phyloP scores from a whole-genome alignment of 192 early-diverging fungal genomes.

The Geosiphon pyriformis region DNA sequence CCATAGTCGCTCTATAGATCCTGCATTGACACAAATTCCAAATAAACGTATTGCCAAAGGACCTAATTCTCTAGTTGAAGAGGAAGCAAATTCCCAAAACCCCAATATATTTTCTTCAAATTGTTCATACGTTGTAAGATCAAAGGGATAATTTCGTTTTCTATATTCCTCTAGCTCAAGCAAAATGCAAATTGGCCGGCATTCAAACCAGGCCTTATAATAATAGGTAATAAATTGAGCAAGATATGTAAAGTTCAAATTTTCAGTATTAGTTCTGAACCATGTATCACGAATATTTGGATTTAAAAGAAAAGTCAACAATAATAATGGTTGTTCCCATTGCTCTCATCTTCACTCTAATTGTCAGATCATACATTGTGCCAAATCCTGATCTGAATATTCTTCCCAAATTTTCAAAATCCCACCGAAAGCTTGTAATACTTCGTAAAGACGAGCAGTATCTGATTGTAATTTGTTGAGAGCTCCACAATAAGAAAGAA shows the following conservation, averaged over 20 bases:
- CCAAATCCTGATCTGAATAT: not conserved
- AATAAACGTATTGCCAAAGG: not conserved
- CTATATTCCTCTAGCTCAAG: not conserved
- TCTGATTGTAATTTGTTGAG: constrained; percentile 1
- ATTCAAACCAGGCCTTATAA: not conserved
- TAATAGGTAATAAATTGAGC: constrained; percentile 1
- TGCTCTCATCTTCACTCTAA: not conserved
- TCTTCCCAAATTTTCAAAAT: constrained; percentile 1
- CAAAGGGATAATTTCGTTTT: constrained; percentile 3
- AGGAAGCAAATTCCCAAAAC: not conserved
- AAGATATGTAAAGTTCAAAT: not conserved
- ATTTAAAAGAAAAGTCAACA: not conserved
- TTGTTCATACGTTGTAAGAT: not conserved
- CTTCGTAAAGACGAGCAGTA: constrained; percentile 2
- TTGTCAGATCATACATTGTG: not conserved
- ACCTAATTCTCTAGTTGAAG: not conserved
- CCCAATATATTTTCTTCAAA: not conserved
- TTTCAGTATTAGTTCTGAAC: constrained; percentile 2
- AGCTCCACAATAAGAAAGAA: not conserved
- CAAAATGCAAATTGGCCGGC: not conserved
- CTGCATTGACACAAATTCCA: constrained; percentile 19
- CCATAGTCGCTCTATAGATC: not conserved
- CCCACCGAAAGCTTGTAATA: constrained; percentile 1
- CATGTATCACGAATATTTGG: not conserved
- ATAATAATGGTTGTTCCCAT: constrained; percentile 8